Conservation (phyloP, 768 basidiomycete genomes). For the Pulveroboletus sp. region DNA sequence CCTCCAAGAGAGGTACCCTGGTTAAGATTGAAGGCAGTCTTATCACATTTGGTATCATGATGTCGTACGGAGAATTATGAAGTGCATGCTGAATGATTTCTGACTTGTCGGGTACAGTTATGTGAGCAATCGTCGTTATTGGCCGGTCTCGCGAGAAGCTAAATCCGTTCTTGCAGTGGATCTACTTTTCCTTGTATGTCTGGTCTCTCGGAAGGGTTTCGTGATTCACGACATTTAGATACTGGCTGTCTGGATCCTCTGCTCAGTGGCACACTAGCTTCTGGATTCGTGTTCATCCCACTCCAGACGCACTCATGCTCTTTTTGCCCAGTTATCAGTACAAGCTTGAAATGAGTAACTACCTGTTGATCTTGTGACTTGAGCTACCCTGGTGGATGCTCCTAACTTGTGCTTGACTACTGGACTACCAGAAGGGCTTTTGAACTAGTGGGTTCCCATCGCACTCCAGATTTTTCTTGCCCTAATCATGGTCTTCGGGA, state of each 20-base stretch:
- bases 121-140: conserved; percentile 11
- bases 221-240: conserved; percentile 30
- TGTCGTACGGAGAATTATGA: conserved; percentile 41
- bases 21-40: conserved; percentile 64
- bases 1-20: conserved; percentile 52
- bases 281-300: too few relatives aligned
- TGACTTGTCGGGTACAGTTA: conserved; percentile 13
- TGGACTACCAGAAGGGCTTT: too few relatives aligned
- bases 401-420: too few relatives aligned
- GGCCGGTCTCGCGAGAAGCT: not conserved
- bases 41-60: conserved; percentile 60
- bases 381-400: too few relatives aligned
- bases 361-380: too few relatives aligned
- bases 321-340: too few relatives aligned
- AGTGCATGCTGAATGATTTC: not conserved
- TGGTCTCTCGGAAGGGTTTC: not conserved
- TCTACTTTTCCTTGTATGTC: conserved; percentile 56
- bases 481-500: conserved; percentile 43
- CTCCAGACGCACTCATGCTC: too few relatives aligned
- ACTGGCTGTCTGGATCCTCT: conserved; percentile 46
- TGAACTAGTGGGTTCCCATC: conserved; percentile 59
- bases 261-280: conserved; percentile 64
- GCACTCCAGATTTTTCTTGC: conserved; percentile 56
- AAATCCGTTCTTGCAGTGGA: conserved; percentile 39
- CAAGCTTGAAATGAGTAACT: too few relatives aligned